A percentile compares a stretch with the other conserved stretches of the same genome.
Evolutionary conservation across 164 flowering plant genomes (phyloP).

Genomic region (Tinospora cordifolia): DNA sequence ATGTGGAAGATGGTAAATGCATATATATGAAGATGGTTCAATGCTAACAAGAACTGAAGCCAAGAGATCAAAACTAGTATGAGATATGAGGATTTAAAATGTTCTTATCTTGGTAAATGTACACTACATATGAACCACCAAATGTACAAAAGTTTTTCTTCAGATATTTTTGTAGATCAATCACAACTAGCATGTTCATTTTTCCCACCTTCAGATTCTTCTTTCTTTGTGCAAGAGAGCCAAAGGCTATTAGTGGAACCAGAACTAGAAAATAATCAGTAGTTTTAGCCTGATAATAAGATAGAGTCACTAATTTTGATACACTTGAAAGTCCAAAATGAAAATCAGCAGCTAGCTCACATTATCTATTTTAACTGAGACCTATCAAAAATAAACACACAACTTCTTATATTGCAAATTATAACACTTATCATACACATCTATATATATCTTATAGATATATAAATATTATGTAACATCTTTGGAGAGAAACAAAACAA

Average conservation of each 20-base stretch:
- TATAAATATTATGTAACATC: background rate
- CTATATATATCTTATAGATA: too few relatives aligned
- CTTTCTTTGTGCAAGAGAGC: slow-evolving; percentile 31
- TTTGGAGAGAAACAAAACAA: background rate
- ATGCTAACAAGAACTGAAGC: background rate
- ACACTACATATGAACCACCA: background rate
- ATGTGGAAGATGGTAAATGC: too few relatives aligned
- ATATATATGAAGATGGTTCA: too few relatives aligned
- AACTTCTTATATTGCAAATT: background rate
- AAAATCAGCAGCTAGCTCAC: slow-evolving; percentile 5
- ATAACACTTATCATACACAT: background rate
- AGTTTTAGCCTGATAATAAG: slow-evolving; percentile 43
- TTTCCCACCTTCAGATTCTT: too few relatives aligned
- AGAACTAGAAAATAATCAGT: slow-evolving; percentile 46
- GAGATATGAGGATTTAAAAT: background rate
- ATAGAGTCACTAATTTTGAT: slow-evolving; percentile 19
- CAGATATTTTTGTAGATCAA: background rate
- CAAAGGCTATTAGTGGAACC: slow-evolving; percentile 49
- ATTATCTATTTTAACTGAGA: background rate
- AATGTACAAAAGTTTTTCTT: slow-evolving; percentile 1
- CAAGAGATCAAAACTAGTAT: background rate
- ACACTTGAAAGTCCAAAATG: slow-evolving; percentile 5
- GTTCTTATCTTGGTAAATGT: background rate
- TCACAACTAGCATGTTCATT: too few relatives aligned
- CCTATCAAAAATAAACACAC: background rate